Base-by-base conservation (phyloP, 306 rosid genomes). In the Inga laurina region DNA sequence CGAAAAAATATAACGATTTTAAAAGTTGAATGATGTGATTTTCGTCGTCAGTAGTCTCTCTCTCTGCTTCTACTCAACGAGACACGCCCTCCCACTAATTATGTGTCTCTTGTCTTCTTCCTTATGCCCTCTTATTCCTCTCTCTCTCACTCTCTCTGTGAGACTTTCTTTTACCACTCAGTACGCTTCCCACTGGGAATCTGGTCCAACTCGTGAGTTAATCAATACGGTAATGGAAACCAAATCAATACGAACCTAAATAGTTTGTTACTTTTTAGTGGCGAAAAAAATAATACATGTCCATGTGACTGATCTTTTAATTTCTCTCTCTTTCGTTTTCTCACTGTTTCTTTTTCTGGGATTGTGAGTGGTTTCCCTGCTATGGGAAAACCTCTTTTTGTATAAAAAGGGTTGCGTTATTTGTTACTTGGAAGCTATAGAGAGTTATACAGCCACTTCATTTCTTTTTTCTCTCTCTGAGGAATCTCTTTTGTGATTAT, bases 71-170 rank as follows among this genome's bases (percentile, higher is more conserved):
- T 62, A 74, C 81, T 80, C 45, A 62, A 82, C 85, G 89, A 75
- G 81, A 87, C 88, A 88, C 82, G 86, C 74, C 34, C 19, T 85
- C 87, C 88, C 89, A 87, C 85, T 81, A 80, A 83, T 85, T 79
- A 82, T 89, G 82, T 73, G 44, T 68, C 34, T 84, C 84, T 84
- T 86, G 78, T 89, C 85, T 79, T 78, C 57, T 79, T 83, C 30
- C 77, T 77, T 18, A 16, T 72, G 57, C 35, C 65, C 11, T 57
- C 65, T 57, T 59, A 1, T 10, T 30, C 4, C 65, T 3, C 65
- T 22, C 32, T 59, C 64, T 8, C 64, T 8, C 14, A 46, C 71
- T 72, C 51, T 77, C 74, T 80, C 79, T 71, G 11, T 56, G 19
- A 0, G 3, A 27, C 69, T 30, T 30, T 13, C 39, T 59, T 62